Percentiles rank a stretch among this genome's conserved stretches.
Evolutionary conservation across 2,329 filamentous ascomycete species (phyloP).

Genomic region (Neocucurbitaria cava): DNA sequence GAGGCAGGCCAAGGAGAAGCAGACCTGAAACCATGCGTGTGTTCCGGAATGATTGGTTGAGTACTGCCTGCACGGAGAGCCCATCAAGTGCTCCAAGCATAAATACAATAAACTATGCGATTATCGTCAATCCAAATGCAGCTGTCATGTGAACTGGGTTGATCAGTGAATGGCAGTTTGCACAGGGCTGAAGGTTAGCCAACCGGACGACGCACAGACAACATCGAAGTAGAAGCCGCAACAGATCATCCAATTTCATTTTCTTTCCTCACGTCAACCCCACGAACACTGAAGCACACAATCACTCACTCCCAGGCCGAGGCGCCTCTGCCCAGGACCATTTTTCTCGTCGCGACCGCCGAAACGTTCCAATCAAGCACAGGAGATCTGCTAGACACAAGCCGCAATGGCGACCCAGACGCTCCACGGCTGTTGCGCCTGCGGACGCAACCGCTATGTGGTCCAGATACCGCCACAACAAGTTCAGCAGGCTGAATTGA

Average conservation of each 20-base stretch:
- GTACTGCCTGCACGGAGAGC: no score
- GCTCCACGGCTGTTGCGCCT: slow-evolving; percentile 80
- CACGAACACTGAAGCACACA: slow-evolving; percentile 12
- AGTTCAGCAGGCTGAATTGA: slow-evolving; percentile 66
- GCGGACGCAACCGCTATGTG: slow-evolving; percentile 83
- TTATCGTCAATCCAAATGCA: neutral
- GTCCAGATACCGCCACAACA: slow-evolving; percentile 71
- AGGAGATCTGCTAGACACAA: neutral
- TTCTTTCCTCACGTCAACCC: slow-evolving; percentile 11
- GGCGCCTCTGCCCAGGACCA: neutral
- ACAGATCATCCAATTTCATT: slow-evolving; percentile 11
- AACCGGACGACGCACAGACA: slow-evolving; percentile 13
- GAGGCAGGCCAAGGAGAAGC: slow-evolving; percentile 3
- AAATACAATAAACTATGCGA: no score
- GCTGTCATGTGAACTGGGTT: neutral
- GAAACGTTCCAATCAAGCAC: neutral
- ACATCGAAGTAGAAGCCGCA: slow-evolving; percentile 9
- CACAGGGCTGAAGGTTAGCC: slow-evolving; percentile 7
- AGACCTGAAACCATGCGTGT: neutral
- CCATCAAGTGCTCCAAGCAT: no score
- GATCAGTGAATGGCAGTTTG: neutral
- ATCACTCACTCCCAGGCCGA: neutral
- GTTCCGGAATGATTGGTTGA: neutral
- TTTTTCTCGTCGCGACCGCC: neutral
- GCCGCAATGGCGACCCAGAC: slow-evolving; percentile 51